These are phyloP conservation scores for Solanum rostratum DNA, from an alignment of 257 asterid genomes.

Conservation along the genomic window DNA sequence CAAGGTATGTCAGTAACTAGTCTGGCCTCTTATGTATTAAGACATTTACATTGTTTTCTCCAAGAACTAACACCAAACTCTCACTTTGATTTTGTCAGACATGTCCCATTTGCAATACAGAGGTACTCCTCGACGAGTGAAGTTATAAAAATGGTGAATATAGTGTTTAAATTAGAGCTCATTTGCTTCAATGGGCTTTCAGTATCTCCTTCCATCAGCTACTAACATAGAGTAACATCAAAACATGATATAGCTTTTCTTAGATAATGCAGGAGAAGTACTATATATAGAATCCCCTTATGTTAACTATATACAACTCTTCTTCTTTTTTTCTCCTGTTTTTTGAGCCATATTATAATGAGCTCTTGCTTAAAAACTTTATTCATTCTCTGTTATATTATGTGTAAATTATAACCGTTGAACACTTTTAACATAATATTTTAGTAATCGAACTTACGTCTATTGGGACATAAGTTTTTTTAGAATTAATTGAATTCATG, in stretches of 20 bases:
- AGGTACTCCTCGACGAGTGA: conserved; percentile 43
- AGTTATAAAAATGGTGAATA: not conserved
- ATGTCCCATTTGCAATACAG: conserved; percentile 82
- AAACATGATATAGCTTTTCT: not conserved
- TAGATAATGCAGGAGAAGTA: not conserved
- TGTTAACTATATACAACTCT: not conserved
- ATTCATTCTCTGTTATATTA: not conserved
- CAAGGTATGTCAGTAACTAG: conserved; percentile 34
- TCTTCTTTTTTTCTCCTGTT: not conserved
- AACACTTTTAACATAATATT: not conserved
- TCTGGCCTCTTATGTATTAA: not conserved
- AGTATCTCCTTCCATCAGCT: not conserved
- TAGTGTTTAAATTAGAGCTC: not conserved
- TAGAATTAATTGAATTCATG: not conserved
- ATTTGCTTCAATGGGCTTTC: not conserved
- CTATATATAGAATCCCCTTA: not conserved
- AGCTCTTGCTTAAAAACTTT: not conserved
- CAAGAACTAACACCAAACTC: not conserved
- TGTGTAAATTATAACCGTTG: not conserved
- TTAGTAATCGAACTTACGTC: not conserved
- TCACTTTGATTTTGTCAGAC: conserved; percentile 32
- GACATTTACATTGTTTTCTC: not conserved
- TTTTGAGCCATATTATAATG: not conserved
- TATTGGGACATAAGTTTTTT: not conserved
- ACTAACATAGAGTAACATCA: not conserved